phyloP scores from a whole-genome alignment of 805 yeast genomes.

The Cyberlindnera euphorbiiphila region DNA sequence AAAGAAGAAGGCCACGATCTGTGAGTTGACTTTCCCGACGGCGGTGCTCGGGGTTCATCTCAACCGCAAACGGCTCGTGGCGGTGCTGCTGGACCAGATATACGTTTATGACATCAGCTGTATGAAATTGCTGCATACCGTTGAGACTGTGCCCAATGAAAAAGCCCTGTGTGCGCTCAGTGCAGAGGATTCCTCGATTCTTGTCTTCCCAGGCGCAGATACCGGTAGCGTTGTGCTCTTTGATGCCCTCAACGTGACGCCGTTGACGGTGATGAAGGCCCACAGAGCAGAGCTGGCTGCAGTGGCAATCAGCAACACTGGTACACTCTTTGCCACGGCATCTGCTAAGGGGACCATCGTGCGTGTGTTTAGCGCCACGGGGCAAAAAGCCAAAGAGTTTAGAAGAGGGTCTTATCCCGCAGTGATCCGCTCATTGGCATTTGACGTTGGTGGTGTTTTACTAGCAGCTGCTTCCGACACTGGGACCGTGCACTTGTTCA shows the following conservation, averaged over 20 bases:
- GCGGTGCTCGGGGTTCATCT: constrained; percentile 66
- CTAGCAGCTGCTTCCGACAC: constrained; percentile 58
- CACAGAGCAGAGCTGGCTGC: constrained; percentile 76
- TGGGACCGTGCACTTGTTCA: constrained; percentile 63
- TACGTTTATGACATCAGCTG: constrained; percentile 87
- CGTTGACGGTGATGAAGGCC: constrained; percentile 78
- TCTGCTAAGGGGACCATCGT: constrained; percentile 88
- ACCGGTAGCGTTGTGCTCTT: constrained; percentile 56
- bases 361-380: constrained; percentile 66
- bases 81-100: constrained; percentile 74
- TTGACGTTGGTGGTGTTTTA: constrained; percentile 45
- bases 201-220: constrained; percentile 44
- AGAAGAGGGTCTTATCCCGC: constrained; percentile 76
- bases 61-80: constrained; percentile 78
- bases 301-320: constrained; percentile 67
- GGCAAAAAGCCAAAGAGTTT: constrained; percentile 62
- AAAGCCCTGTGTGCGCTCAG: constrained; percentile 30
- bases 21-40: constrained; percentile 86
- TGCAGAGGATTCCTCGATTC: constrained; percentile 43
- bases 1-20: constrained; percentile 65
- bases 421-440: constrained; percentile 46
- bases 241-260: constrained; percentile 70
- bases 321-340: constrained; percentile 80
- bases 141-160: constrained; percentile 52
- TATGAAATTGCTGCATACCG: constrained; percentile 73